These are phyloP conservation scores for Nemania sp. DNA, from an alignment of 2,329 filamentous ascomycete species.

Conservation along the genomic window DNA sequence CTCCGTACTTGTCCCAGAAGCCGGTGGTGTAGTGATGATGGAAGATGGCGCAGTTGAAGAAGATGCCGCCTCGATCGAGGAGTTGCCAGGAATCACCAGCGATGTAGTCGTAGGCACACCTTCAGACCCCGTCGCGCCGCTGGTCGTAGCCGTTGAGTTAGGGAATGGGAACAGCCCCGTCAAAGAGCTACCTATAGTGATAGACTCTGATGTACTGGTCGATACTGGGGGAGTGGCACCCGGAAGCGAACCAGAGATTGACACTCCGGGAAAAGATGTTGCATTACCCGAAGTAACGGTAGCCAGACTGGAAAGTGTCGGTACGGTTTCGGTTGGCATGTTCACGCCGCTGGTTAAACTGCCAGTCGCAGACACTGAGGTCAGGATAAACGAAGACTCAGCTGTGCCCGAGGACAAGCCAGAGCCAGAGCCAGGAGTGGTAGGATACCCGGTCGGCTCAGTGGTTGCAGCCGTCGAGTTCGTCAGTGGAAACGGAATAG, in stretches of 20 bases:
- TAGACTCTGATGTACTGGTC: slow-evolving; percentile 9
- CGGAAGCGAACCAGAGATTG: slow-evolving; percentile 1
- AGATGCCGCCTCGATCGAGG: slow-evolving; percentile 1
- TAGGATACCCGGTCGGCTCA: slow-evolving; percentile 18
- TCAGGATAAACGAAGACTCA: slow-evolving; percentile 3
- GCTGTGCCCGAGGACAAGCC: not conserved
- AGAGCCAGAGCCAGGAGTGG: slow-evolving; percentile 1
- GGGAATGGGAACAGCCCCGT: slow-evolving; percentile 25
- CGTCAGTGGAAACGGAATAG: slow-evolving; percentile 24
- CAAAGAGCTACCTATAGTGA: slow-evolving; percentile 13
- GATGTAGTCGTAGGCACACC: slow-evolving; percentile 7
- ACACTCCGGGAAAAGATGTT: slow-evolving; percentile 6
- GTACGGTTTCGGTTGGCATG: slow-evolving; percentile 3
- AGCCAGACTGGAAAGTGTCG: slow-evolving; percentile 9
- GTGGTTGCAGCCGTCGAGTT: slow-evolving; percentile 21
- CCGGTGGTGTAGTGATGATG: slow-evolving; percentile 14
- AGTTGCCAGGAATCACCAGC: slow-evolving; percentile 6
- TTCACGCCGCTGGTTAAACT: slow-evolving; percentile 10
- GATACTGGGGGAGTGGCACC: not conserved
- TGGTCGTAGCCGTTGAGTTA: slow-evolving; percentile 28
- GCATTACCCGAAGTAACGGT: slow-evolving; percentile 6
- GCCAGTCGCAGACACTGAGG: slow-evolving; percentile 7
- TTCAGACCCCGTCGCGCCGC: slow-evolving; percentile 12
- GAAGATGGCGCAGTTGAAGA: slow-evolving; percentile 5
- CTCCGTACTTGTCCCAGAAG: not conserved